Evolutionary conservation across 805 yeast species (phyloP).

Genomic region (Metschnikowia lachancei): DNA sequence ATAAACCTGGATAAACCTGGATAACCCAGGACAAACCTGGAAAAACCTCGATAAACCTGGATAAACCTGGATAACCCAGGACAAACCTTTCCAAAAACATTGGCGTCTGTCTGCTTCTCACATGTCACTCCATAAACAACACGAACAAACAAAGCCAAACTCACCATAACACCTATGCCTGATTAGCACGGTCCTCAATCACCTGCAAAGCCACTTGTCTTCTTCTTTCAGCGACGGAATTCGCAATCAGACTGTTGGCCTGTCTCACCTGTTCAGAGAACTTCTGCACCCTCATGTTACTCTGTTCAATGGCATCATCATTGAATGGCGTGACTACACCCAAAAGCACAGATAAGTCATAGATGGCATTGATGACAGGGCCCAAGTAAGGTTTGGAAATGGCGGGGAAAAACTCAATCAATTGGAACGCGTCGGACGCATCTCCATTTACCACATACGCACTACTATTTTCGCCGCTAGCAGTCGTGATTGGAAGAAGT

Average conservation of each 20-base stretch:
- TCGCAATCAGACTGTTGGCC: conserved; percentile 36
- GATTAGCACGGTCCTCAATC: conserved; percentile 58
- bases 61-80: too few species aligned
- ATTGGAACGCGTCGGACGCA: conserved; percentile 84
- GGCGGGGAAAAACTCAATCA: conserved; percentile 82
- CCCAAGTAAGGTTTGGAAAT: conserved; percentile 49
- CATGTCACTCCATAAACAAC: too few species aligned
- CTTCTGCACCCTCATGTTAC: conserved; percentile 68
- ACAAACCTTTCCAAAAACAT: too few species aligned
- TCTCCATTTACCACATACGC: conserved; percentile 60
- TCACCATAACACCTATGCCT: conserved; percentile 5
- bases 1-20: too few species aligned
- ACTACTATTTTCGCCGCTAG: conserved; percentile 25
- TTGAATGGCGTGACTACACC: conserved; percentile 61
- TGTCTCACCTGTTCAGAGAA: conserved; percentile 51
- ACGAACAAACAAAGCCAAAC: too few species aligned
- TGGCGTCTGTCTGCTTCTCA: too few species aligned
- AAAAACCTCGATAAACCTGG: too few species aligned
- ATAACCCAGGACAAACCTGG: too few species aligned
- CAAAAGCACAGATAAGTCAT: conserved; percentile 38
- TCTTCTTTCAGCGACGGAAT: conserved; percentile 67
- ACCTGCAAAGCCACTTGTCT: conserved; percentile 75
- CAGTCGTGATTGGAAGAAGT: conserved; percentile 46
- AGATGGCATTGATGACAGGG: conserved; percentile 44
- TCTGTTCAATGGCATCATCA: conserved; percentile 66